Conservation (phyloP, 768 basidiomycete genomes). For the Termitomyces eurrhizus region DNA sequence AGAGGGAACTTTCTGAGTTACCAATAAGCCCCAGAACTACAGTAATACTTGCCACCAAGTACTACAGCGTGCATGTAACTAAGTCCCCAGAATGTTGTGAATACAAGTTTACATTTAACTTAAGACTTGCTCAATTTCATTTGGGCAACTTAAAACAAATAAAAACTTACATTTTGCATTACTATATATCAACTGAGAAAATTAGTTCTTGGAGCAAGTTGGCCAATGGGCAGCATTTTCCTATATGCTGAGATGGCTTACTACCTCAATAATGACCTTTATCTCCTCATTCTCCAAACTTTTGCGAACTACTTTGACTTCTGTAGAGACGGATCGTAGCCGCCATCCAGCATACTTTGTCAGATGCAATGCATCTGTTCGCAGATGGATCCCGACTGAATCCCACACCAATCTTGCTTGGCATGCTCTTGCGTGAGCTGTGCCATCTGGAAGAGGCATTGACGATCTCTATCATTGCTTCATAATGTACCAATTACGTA, state of each 20-base stretch:
- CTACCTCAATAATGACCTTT: conserved; percentile 25
- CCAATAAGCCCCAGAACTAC: too few species aligned
- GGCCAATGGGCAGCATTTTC: conserved; percentile 22
- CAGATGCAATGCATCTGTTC: conserved; percentile 4
- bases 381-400: conserved; percentile 32
- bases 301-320: conserved; percentile 51
- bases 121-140: too few species aligned
- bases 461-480: conserved; percentile 43
- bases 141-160: too few species aligned
- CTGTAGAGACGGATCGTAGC: conserved; percentile 27
- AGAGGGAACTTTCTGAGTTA: too few species aligned
- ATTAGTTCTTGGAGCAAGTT: conserved; percentile 21
- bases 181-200: conserved; percentile 30
- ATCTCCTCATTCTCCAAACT: conserved; percentile 33
- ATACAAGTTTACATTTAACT: too few species aligned
- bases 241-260: conserved; percentile 42
- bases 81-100: too few species aligned
- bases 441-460: conserved; percentile 18
- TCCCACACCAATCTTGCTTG: conserved; percentile 35
- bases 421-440: conserved; percentile 30
- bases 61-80: too few species aligned
- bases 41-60: too few species aligned
- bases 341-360: conserved; percentile 5
- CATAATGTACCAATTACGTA: neutral
- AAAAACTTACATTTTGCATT: too few species aligned